Evolutionary conservation across 2,329 filamentous ascomycete genomes (phyloP).

Genomic region (Trichoderma lentiforme): DNA sequence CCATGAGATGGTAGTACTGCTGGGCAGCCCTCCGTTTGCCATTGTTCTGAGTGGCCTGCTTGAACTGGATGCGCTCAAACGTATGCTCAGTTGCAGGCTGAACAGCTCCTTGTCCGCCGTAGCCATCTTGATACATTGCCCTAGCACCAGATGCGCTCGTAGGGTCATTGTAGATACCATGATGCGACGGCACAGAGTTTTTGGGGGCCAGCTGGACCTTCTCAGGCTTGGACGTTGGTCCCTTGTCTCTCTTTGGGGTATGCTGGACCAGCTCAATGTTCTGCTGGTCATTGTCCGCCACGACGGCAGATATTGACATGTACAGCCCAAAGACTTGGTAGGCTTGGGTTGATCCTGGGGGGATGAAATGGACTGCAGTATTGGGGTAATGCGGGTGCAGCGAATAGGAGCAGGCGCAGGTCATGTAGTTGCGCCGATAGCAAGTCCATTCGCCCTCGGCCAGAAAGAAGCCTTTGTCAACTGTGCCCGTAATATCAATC

Average conservation of each 20-base stretch:
- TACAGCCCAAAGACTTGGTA: constrained; percentile 71
- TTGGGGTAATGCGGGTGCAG: constrained; percentile 56
- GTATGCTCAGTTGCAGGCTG: constrained; percentile 53
- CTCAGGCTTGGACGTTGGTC: constrained; percentile 71
- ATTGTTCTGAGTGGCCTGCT: constrained; percentile 90
- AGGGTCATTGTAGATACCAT: constrained; percentile 45
- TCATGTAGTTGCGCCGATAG: constrained; percentile 88
- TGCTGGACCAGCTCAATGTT: constrained; percentile 83
- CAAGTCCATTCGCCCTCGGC: constrained; percentile 85
- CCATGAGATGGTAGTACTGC: constrained; percentile 87
- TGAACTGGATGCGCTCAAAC: constrained; percentile 92
- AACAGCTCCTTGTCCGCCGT: constrained; percentile 30
- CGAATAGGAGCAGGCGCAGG: constrained; percentile 74
- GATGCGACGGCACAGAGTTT: constrained; percentile 53
- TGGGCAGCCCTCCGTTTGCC: constrained; percentile 86
- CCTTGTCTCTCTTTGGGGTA: constrained; percentile 87
- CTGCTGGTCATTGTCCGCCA: constrained; percentile 72
- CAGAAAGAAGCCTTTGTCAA: constrained; percentile 87
- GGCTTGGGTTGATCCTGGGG: constrained; percentile 49
- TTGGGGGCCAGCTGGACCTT: constrained; percentile 66
- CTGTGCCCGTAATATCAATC: constrained; percentile 72
- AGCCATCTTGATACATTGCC: constrained; percentile 43
- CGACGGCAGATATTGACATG: constrained; percentile 80
- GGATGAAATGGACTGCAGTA: constrained; percentile 50
- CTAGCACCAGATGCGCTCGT: constrained; percentile 25